Evolutionary conservation across 2,329 filamentous ascomycete genomes (phyloP), one percentile per base, ranked within the genome.

Genomic region (Aspergillus thermomutatus): DNA sequence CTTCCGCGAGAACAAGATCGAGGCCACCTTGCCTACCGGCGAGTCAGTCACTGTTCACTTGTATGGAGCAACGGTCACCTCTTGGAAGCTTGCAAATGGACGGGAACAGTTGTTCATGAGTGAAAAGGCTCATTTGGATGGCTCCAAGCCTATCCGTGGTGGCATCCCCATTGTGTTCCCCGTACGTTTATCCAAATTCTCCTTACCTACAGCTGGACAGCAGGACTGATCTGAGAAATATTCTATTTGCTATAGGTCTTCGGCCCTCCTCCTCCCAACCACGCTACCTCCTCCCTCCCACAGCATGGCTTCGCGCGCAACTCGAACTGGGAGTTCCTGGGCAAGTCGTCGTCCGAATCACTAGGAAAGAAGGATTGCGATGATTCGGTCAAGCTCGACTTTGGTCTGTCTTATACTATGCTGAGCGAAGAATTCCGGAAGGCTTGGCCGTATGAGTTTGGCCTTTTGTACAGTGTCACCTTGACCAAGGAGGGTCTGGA

Each of bases 251-350:
- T 59, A 27, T 59, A 76, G 91, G 86, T 92, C 72, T 99, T 99
- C 72, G 94, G 94, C 28, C 89, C 88, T 43, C 85, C 89, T 11
- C 87, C 90, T 52, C 82, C 87, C 64, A 87, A 92, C 73, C 85
- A 88, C 63, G 82, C 89, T n/a, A 94, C 91, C 27, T 85, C 85
- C 52, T 79, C 84, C 63, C 88, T 99, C 26, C 88, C 92, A 3
- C 92, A 97, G 77, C 94, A 97, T 79, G 94, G 94, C 64, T 96
- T 99, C 76, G 94, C 93, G 41, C 91, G 94, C 66, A 92, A 85
- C 69, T 90, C 88, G 48, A 84, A 84, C 60, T 99, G 94, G 94
- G 92, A 97, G 75, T 96, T 94, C 73, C 82, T 74, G 46, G 78
- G 78, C 53, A 79, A 76, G 65, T 76, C 74, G 58, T 70, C 74